Conservation (phyloP, 352 stramenopile genomes). For the Hyaloperonospora brassicae region DNA sequence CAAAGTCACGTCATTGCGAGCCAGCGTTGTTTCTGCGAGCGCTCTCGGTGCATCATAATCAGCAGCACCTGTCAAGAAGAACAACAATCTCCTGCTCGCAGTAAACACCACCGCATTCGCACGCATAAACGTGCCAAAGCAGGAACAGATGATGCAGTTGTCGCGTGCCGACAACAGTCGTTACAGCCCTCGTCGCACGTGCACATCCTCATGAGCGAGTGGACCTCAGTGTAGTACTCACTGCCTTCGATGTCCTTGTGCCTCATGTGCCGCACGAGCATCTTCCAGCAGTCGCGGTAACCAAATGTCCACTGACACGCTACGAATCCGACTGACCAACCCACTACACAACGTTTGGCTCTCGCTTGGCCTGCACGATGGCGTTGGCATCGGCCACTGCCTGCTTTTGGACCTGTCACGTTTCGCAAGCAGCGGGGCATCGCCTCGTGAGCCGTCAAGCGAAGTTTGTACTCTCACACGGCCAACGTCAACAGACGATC, state of each 20-base stretch:
- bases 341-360: constrained; percentile 29
- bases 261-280: too few relatives aligned
- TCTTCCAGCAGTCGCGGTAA: constrained; percentile 38
- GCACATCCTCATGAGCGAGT: constrained; percentile 42
- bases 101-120: constrained; percentile 26
- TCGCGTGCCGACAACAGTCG: constrained; percentile 32
- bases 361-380: constrained; percentile 22
- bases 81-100: constrained; percentile 25
- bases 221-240: constrained; percentile 40
- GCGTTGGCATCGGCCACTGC: constrained; percentile 22
- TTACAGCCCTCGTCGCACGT: constrained; percentile 26
- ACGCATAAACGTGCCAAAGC: constrained; percentile 31
- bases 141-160: constrained; percentile 19
- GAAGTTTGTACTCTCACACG: constrained; percentile 35
- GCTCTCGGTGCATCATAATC: constrained; percentile 46
- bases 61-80: constrained; percentile 21
- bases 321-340: constrained; percentile 26
- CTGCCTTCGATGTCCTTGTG: constrained; percentile 18
- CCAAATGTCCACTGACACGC: constrained; percentile 32
- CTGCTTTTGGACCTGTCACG: constrained; percentile 37
- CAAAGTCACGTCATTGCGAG: constrained; percentile 39
- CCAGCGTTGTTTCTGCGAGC: constrained; percentile 23
- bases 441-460: constrained; percentile 22
- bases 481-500: constrained; percentile 31
- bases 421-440: constrained; percentile 16